Evolutionary conservation across 192 early-diverging fungal genomes (phyloP), one percentile per base, ranked within the genome.

Genomic region (Cladochytrium replicatum): DNA sequence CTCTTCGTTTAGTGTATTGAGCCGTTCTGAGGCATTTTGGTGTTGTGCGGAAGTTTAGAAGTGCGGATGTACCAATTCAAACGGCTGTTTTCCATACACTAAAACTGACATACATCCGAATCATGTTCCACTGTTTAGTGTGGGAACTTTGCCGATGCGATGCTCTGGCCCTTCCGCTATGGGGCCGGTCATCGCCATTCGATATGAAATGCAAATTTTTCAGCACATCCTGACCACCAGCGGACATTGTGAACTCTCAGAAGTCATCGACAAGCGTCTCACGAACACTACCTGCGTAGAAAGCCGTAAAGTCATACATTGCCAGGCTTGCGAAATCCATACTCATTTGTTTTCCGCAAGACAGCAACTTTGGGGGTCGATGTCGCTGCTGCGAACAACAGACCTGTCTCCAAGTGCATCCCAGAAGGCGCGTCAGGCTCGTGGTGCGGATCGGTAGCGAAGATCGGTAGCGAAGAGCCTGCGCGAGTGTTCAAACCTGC

Each of bases 401-500:
- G 69, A 9, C 56, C 65, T 64, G 71, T 23, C 86, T 99, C 49
- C 67, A 75, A 17, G 84, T 89, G 0, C 89, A 89, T 50, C 73
- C 81, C 2, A 62, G 52, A 8, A 91, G 97, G 57, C 85, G 77
- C 46, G 64, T 71, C 6, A 66, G 60, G 31, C 67, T 99, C 2
- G 79, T 99, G 15, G 87, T 99, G 32, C 95, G 97, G 66, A 59
- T 99, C 42, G 95, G n/a, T n/a, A n/a, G n/a, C n/a, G n/a, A n/a
- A n/a, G n/a, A n/a, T n/a, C n/a, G n/a, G 95, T n/a, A 79, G 89
- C 26, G 80, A 86, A 2, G 79, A 84, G 43, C 86, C 91, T 2
- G 86, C 89, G 32, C 57, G 80, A 7, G 95, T 91, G 2, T 63
- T 95, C 21, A 50, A 85, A 51, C 93, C 95, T 7, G 93, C 93